phyloP scores from a whole-genome alignment of 148 eudicot genomes.

The Dianthus caryophyllus region DNA sequence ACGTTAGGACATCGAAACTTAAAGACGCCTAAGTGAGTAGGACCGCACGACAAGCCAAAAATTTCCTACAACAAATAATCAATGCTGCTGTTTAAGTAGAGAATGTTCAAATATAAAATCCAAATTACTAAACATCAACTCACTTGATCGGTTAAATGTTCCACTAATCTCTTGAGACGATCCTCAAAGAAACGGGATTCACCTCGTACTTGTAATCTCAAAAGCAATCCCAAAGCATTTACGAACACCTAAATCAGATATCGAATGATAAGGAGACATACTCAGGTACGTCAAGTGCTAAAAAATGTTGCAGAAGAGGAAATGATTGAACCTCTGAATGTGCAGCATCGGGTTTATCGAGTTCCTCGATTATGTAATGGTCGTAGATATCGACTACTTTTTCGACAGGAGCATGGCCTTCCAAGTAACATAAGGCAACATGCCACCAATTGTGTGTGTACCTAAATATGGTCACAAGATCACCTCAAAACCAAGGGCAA shows the following conservation, averaged over 20 bases:
- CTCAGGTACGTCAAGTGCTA: not conserved
- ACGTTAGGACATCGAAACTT: no score
- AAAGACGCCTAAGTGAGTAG: not conserved
- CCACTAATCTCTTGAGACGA: slow-evolving; percentile 53
- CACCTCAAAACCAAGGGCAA: not conserved
- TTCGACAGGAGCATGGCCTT: slow-evolving; percentile 55
- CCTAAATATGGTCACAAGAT: slow-evolving; percentile 34
- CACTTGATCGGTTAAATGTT: slow-evolving; percentile 56
- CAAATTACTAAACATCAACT: slow-evolving; percentile 22
- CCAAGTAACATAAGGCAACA: slow-evolving; percentile 86
- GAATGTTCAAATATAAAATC: not conserved
- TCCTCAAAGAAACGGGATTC: slow-evolving; percentile 39
- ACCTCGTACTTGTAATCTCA: slow-evolving; percentile 66
- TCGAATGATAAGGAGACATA: not conserved
- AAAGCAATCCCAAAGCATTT: slow-evolving; percentile 69
- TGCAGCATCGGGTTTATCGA: slow-evolving; percentile 59
- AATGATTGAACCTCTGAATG: slow-evolving; percentile 52
- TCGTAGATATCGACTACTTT: slow-evolving; percentile 77
- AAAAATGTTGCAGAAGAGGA: not conserved
- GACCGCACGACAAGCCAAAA: not conserved
- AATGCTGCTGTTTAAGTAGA: not conserved
- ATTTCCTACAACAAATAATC: not conserved
- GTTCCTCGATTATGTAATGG: slow-evolving; percentile 54
- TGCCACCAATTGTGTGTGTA: slow-evolving; percentile 99
- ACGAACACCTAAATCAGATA: slow-evolving; percentile 53